A percentile compares a stretch with the other conserved stretches of the same genome.
Conservation (phyloP, 1,284 basidiomycete genomes). For the Neonothopanus nambi region DNA sequence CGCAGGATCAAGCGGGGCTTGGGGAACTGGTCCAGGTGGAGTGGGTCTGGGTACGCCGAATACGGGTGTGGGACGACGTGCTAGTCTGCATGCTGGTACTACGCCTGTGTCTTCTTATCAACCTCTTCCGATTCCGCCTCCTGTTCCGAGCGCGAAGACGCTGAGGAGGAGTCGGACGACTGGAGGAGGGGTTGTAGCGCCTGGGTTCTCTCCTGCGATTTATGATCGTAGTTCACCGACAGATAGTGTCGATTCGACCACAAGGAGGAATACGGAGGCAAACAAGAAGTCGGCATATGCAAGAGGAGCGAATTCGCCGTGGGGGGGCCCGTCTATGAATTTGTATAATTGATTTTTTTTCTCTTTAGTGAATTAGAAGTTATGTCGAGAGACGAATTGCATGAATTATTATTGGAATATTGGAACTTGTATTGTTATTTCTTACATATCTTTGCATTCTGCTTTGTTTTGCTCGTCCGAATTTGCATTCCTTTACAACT, state of each 20-base stretch:
- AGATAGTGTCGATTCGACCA: neutral
- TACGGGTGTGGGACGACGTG: neutral
- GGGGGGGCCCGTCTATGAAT: neutral
- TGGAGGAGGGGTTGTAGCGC: neutral
- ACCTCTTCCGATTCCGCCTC: slow-evolving; percentile 4
- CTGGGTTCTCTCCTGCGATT: too few species aligned
- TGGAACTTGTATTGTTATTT: too few species aligned
- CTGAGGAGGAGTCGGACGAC: neutral
- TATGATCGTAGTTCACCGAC: neutral
- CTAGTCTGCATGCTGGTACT: slow-evolving; percentile 3
- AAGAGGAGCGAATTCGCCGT: slow-evolving; percentile 1
- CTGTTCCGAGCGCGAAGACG: neutral
- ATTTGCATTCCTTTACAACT: too few species aligned
- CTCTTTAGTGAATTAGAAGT: too few species aligned
- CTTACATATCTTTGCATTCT: too few species aligned
- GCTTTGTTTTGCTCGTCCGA: too few species aligned
- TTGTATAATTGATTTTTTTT: neutral
- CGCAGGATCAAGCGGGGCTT: too few species aligned
- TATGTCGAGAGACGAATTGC: too few species aligned
- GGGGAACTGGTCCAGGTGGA: too few species aligned
- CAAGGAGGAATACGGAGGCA: neutral
- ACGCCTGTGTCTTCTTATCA: slow-evolving; percentile 3
- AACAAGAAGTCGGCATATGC: slow-evolving; percentile 1
- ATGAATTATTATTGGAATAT: too few species aligned
- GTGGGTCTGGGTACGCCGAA: too few species aligned